phyloP scores from a whole-genome alignment of 2,329 filamentous ascomycete genomes.

The Fusarium denticulatum region DNA sequence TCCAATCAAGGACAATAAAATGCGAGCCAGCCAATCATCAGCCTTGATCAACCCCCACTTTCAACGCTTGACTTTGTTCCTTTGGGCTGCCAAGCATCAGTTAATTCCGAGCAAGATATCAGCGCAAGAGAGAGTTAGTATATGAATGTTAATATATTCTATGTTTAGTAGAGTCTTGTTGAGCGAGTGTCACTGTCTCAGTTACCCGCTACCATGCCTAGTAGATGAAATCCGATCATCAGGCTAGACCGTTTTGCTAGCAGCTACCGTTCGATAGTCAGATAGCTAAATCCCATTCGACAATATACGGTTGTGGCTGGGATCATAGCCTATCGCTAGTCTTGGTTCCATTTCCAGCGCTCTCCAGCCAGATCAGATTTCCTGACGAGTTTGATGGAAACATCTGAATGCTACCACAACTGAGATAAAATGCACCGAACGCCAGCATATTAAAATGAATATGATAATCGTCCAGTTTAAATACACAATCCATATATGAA shows the following conservation, averaged over 20 bases:
- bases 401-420: too few species aligned
- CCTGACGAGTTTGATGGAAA: too few species aligned
- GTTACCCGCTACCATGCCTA: fast-evolving
- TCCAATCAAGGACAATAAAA: neutral
- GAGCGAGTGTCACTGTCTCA: fast-evolving
- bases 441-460: too few species aligned
- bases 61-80: neutral
- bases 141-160: too few species aligned
- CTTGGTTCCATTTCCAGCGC: fast-evolving
- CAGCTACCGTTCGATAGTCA: fast-evolving
- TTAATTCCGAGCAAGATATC: neutral
- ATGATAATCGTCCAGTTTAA: too few species aligned
- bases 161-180: too few species aligned
- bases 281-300: neutral
- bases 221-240: too few species aligned
- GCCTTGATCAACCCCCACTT: fast-evolving
- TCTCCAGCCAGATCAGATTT: too few species aligned
- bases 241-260: fast-evolving
- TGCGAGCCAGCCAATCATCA: neutral
- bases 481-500: too few species aligned
- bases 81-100: neutral
- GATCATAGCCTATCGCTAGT: neutral
- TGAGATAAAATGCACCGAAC: too few species aligned
- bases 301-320: neutral
- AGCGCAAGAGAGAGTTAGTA: too few species aligned